These are phyloP conservation scores for Isabelozyma heimii DNA, from an alignment of 805 yeast genomes.

Conservation along the genomic window DNA sequence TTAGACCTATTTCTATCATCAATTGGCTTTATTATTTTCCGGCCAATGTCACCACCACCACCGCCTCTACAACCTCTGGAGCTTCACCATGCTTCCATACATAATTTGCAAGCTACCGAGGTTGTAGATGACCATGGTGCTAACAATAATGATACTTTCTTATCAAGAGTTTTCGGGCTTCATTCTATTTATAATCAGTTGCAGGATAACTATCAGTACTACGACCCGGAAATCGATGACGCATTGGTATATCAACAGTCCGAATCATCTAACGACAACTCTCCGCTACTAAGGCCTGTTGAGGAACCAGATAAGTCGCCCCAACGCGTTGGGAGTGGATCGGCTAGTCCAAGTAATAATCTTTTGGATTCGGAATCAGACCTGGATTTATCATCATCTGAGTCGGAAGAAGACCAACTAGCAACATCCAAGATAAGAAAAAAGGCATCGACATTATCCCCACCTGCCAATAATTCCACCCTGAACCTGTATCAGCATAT, in stretches of 20 bases:
- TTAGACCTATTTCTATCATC: neutral
- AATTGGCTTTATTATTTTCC: neutral
- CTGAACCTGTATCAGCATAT: slow-evolving; percentile 1
- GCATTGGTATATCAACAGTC: neutral
- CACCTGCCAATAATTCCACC: neutral
- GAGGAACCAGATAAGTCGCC: neutral
- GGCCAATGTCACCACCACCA: neutral
- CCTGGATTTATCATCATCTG: slow-evolving; percentile 28
- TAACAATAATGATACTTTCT: slow-evolving; percentile 48
- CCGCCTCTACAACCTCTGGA: neutral
- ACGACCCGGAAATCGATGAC: slow-evolving; percentile 26
- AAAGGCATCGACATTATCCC: neutral
- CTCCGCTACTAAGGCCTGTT: neutral
- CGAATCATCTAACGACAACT: neutral
- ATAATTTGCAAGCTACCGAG: neutral
- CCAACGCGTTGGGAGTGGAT: neutral
- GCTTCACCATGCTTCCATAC: neutral
- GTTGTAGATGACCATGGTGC: neutral
- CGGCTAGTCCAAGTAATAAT: slow-evolving; percentile 1
- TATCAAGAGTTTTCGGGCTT: slow-evolving; percentile 62
- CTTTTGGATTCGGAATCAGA: slow-evolving; percentile 32
- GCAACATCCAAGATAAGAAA: slow-evolving; percentile 10
- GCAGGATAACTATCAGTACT: slow-evolving; percentile 37
- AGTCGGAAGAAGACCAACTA: neutral
- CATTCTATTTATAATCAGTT: slow-evolving; percentile 42